phyloP scores from a whole-genome alignment of 306 rosid species.

The Acacia melanoxylon region DNA sequence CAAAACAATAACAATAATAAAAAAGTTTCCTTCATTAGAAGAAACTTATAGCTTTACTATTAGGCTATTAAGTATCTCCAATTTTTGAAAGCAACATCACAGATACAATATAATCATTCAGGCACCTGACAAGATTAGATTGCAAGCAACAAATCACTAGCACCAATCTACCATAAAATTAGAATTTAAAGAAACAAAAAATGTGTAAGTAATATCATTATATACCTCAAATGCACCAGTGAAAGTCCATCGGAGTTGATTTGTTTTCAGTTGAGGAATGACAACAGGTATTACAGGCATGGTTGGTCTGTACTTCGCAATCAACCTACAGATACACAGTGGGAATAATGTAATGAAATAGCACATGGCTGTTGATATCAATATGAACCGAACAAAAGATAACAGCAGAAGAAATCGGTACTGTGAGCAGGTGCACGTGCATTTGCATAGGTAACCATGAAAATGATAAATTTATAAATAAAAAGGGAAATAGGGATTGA shows the following conservation, averaged over 20 bases:
- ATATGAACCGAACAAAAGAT: background rate
- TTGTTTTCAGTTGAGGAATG: conserved; percentile 75
- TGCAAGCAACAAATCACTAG: background rate
- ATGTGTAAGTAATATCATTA: background rate
- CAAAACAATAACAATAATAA: background rate
- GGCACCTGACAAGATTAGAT: conserved; percentile 16
- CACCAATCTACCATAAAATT: conserved; percentile 19
- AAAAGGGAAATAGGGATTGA: conserved; percentile 11
- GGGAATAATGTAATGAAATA: conserved; percentile 10
- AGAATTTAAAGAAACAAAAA: conserved; percentile 14
- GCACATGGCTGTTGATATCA: background rate
- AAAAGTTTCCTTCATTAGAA: conserved; percentile 32
- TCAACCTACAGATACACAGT: conserved; percentile 47
- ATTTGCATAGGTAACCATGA: background rate
- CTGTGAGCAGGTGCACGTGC: conserved; percentile 20
- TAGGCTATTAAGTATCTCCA: background rate
- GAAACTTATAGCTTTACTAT: conserved; percentile 10
- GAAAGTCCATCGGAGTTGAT: conserved; percentile 83
- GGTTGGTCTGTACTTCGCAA: conserved; percentile 79
- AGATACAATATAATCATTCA: background rate
- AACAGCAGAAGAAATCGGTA: background rate
- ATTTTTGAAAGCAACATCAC: background rate
- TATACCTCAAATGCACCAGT: conserved; percentile 88
- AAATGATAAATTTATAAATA: conserved; percentile 8
- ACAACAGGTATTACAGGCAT: conserved; percentile 86